Percentiles rank a stretch among this genome's conserved stretches.
phyloP scores from a whole-genome alignment of 1,284 basidiomycete species.

The Austroboletus niveus region DNA sequence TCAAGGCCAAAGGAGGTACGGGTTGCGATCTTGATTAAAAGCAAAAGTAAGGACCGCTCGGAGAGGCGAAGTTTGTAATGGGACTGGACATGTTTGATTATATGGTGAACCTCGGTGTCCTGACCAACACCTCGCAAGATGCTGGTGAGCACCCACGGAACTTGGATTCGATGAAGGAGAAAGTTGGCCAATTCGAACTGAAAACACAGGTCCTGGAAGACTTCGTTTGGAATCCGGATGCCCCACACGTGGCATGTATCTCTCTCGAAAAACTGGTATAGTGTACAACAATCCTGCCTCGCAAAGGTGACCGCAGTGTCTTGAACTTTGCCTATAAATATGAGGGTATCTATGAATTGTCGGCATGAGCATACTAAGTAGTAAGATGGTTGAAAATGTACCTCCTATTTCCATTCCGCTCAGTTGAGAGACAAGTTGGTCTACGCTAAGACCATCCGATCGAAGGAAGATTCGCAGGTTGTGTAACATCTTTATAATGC shows the following conservation, averaged over 20 bases:
- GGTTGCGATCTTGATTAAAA: slow-evolving; percentile 39
- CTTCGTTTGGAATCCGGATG: slow-evolving; percentile 2
- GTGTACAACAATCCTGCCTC: slow-evolving; percentile 8
- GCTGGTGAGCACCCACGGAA: slow-evolving; percentile 35
- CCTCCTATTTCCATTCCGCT: not conserved
- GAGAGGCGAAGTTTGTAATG: not conserved
- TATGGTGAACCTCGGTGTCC: slow-evolving; percentile 26
- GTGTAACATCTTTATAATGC: not conserved
- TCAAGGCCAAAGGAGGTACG: slow-evolving; percentile 33
- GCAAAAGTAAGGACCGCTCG: slow-evolving; percentile 34
- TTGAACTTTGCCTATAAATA: not conserved
- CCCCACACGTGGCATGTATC: not conserved
- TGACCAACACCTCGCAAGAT: too few species aligned
- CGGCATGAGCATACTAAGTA: not conserved
- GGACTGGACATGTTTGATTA: slow-evolving; percentile 37
- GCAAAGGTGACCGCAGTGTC: slow-evolving; percentile 29
- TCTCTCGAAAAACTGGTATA: slow-evolving; percentile 30
- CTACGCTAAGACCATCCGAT: not conserved
- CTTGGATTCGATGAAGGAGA: slow-evolving; percentile 3
- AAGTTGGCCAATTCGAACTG: slow-evolving; percentile 7
- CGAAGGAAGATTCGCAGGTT: not conserved
- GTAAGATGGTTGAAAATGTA: not conserved
- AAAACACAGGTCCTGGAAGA: slow-evolving; percentile 6
- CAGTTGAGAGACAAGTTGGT: not conserved
- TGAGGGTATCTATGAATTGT: not conserved